phyloP scores from a whole-genome alignment of 768 basidiomycete genomes.

The Mycena metata region DNA sequence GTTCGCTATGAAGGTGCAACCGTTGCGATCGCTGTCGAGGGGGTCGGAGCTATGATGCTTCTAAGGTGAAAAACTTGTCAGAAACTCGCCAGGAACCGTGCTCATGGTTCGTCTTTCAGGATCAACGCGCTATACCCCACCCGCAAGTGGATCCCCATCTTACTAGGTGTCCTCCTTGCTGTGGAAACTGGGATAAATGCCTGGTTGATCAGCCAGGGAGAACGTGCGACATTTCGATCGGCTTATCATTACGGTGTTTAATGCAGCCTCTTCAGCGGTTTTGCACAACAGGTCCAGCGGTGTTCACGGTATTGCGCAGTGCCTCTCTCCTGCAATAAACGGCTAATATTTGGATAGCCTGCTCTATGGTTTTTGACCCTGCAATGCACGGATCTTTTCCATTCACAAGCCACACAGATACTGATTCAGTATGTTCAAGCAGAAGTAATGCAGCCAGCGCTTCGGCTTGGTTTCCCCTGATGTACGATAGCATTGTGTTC shows the following conservation, averaged over 20 bases:
- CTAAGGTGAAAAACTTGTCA: constrained; percentile 53
- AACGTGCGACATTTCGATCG: constrained; percentile 42
- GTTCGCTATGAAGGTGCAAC: constrained; percentile 53
- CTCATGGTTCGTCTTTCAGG: constrained; percentile 14
- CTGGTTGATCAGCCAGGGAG: constrained; percentile 49
- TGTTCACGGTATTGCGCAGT: constrained; percentile 30
- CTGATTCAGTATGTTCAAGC: neutral
- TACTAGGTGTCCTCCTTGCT: constrained; percentile 42
- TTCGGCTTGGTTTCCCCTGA: constrained; percentile 48
- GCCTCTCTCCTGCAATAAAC: neutral
- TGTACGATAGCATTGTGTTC: constrained; percentile 47
- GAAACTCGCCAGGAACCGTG: neutral
- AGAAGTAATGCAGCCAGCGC: constrained; percentile 45
- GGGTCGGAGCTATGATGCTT: constrained; percentile 57
- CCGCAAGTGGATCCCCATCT: constrained; percentile 35
- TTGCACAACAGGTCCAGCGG: constrained; percentile 31
- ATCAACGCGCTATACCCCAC: constrained; percentile 50
- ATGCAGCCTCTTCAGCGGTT: constrained; percentile 15
- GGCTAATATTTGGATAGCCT: constrained; percentile 42
- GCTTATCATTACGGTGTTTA: neutral
- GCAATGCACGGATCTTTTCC: constrained; percentile 34
- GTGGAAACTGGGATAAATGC: constrained; percentile 47
- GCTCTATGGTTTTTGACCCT: constrained; percentile 54
- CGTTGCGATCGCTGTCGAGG: constrained; percentile 57
- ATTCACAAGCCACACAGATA: neutral